Conservation (phyloP, 116 monocot genomes). For the Posidonia oceanica region DNA sequence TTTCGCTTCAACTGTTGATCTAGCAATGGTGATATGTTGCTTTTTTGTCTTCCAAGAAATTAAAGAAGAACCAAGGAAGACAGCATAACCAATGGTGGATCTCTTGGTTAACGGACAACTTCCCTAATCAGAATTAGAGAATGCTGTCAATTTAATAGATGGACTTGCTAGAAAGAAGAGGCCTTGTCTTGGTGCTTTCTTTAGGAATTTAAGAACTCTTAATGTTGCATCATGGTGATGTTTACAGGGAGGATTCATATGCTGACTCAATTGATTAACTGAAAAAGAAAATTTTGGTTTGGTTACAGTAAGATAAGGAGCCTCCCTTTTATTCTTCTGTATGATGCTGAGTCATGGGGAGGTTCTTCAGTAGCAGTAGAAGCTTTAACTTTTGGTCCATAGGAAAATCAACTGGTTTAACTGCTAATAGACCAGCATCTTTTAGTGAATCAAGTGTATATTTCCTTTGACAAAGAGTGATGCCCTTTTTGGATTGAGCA, state of each 20-base stretch:
- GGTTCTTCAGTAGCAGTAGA: too few species aligned
- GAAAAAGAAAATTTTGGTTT: conserved; percentile 2
- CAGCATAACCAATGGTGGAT: background rate
- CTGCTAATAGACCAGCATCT: too few species aligned
- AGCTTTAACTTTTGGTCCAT: too few species aligned
- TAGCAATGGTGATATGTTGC: background rate
- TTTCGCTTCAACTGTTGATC: conserved; percentile 5
- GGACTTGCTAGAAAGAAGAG: background rate
- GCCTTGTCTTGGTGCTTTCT: background rate
- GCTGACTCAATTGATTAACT: conserved; percentile 7
- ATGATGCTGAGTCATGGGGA: background rate
- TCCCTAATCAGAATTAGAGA: conserved; percentile 11
- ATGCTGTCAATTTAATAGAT: background rate
- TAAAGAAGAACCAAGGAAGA: background rate
- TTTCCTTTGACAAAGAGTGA: too few species aligned
- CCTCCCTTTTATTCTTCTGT: background rate
- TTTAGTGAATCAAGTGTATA: too few species aligned
- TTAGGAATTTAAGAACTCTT: background rate
- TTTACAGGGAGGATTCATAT: background rate
- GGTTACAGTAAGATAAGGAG: conserved; percentile 9
- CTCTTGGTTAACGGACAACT: background rate
- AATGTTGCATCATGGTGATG: background rate
- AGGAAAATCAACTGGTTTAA: too few species aligned
- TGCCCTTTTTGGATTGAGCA: too few species aligned
- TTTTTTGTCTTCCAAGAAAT: conserved; percentile 15